Conservation (phyloP, 352 stramenopile genomes). For the Phytophthora tentaculata region DNA sequence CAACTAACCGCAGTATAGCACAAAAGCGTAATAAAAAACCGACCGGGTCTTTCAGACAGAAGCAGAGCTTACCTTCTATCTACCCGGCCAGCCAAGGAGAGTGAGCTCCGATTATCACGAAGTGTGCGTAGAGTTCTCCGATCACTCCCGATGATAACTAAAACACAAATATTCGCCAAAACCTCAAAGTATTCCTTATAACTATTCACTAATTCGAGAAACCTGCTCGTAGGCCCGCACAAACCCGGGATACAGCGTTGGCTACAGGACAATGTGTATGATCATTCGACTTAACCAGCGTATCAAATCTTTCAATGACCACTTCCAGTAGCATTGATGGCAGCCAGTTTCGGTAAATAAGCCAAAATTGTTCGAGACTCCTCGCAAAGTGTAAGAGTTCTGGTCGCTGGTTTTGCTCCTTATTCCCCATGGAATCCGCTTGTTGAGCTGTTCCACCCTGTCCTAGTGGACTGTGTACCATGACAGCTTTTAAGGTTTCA, state of each 20-base stretch:
- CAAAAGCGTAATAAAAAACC: conserved; percentile 4
- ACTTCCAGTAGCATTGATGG: conserved; percentile 20
- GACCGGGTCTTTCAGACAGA: background rate
- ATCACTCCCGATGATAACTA: no score
- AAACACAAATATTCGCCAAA: background rate
- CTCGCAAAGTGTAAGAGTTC: conserved; percentile 15
- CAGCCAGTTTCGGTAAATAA: conserved; percentile 30
- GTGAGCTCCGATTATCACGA: conserved; percentile 2
- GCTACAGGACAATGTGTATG: conserved; percentile 7
- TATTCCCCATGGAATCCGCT: background rate
- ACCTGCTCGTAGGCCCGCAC: conserved; percentile 3
- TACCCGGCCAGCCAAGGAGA: conserved; percentile 12
- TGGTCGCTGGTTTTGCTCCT: background rate
- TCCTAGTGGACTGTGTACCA: background rate
- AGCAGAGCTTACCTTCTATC: conserved; percentile 17
- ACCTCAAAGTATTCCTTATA: no score
- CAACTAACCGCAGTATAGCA: background rate
- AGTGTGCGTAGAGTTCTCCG: no score
- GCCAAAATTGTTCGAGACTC: conserved; percentile 28
- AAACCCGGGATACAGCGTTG: conserved; percentile 13
- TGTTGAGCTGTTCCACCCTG: background rate
- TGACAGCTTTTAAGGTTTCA: conserved; percentile 3
- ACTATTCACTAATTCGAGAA: background rate
- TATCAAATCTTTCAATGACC: conserved; percentile 6
- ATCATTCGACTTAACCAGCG: background rate